Conservation (phyloP, 2,329 filamentous ascomycete genomes). For the Colletotrichum sp. region DNA sequence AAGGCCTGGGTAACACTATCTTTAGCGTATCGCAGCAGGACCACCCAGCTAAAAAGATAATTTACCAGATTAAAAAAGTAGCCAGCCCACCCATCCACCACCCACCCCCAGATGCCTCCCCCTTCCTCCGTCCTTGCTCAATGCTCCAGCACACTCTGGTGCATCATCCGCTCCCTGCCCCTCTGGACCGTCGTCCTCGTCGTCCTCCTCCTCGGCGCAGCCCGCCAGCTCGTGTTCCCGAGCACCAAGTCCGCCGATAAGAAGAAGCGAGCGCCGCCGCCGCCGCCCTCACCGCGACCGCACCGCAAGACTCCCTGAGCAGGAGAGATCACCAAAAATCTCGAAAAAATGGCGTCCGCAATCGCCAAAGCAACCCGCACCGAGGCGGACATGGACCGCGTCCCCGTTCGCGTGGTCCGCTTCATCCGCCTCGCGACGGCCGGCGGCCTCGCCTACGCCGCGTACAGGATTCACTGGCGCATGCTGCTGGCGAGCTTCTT, state of each 20-base stretch:
- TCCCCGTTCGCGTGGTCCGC: constrained; percentile 30
- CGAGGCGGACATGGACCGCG: constrained; percentile 20
- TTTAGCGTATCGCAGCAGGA: not conserved
- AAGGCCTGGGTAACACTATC: not conserved
- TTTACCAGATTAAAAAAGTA: not conserved
- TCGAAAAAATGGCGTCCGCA: constrained; percentile 3
- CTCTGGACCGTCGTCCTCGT: constrained; percentile 48
- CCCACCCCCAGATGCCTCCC: not conserved
- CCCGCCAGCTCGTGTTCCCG: constrained; percentile 32
- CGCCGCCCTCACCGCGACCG: not conserved
- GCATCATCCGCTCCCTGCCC: constrained; percentile 42
- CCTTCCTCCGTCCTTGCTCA: constrained; percentile 36
- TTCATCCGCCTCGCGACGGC: constrained; percentile 43
- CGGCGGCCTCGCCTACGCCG: constrained; percentile 51
- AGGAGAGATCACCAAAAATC: not conserved
- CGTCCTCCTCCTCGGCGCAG: constrained; percentile 37
- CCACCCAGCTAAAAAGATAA: not conserved
- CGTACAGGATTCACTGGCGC: constrained; percentile 49
- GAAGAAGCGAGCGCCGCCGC: not conserved
- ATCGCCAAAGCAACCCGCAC: constrained; percentile 23
- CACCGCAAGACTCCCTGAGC: not conserved
- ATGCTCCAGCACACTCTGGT: constrained; percentile 48
- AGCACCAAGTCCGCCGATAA: constrained; percentile 7
- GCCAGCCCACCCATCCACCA: not conserved
- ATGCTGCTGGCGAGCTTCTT: constrained; percentile 47